Base-by-base conservation (phyloP, 192 early-diverging fungal species). In the Chytriomyces sp. region DNA sequence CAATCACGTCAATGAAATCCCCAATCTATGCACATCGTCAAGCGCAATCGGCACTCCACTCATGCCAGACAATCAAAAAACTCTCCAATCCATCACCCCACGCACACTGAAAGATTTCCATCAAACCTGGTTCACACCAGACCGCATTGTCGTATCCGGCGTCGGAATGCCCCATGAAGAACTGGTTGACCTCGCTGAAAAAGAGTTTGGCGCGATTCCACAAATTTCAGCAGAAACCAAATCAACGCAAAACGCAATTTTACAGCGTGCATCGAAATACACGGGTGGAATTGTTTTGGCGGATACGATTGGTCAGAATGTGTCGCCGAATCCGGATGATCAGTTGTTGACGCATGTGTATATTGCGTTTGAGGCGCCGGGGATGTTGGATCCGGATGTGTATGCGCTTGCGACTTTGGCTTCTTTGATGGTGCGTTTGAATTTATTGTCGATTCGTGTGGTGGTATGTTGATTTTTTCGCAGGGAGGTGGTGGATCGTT, bases 401-500 rank as follows among this genome's bases (percentile, higher is more conserved):
- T 99, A 97, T 82, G 90, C 94, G 8, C 87, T 98, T 67, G 94
- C 97, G 8, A 94, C 93, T 16, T 83, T 99, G 48, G 92, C 96
- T 68, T 89, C 93, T 67, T 84, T 99, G 45, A 87, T 99, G 80
- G 71, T 73, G 43, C 43, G 65, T 57, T 20, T 57, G 11, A 20
- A 1, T 64, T 64, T 64, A 0, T 64, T 64, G 1, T 20, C 26
- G 28, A 18, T 64, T 1, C 26, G 1, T 20, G 13, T 64, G 28
- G 28, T 24, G 1, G 28, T 24, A 26, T 28, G n/a, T 13, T 24
- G 28, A 20, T 64, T 64, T 64, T 28, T 26, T 64, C 26, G 1
- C 1, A 73, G 71, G 97, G 97, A 28, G 97, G 97, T 45, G 97
- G 97, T 50, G 95, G 95, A 6, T 94, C 94, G 1, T 99, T 99